Evolutionary conservation across 257 asterid genomes (phyloP).

Genomic region (Mitragyna speciosa): DNA sequence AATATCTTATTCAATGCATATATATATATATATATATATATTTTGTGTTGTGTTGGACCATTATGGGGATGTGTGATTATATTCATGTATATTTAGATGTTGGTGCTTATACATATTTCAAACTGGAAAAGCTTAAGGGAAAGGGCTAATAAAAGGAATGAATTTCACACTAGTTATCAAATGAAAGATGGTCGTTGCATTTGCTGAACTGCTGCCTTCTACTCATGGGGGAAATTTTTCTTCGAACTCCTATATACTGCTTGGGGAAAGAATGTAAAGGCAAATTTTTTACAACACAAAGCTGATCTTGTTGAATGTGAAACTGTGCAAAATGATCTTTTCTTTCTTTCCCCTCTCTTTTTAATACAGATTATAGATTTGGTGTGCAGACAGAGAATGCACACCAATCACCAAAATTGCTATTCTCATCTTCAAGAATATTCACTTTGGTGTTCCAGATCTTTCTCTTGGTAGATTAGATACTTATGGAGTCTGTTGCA

Average conservation of each 20-base stretch:
- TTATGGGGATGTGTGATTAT: neutral
- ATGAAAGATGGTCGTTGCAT: neutral
- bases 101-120: neutral
- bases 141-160: neutral
- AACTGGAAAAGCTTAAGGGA: neutral
- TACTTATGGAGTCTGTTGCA: neutral
- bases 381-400: neutral
- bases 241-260: neutral
- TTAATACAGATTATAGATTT: neutral
- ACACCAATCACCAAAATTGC: neutral
- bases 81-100: neutral
- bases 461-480: neutral
- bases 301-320: neutral
- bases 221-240: neutral
- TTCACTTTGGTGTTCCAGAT: neutral
- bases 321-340: neutral
- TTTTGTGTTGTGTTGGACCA: neutral
- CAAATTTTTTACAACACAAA: neutral
- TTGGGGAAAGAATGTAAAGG: neutral
- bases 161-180: neutral
- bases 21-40: too few relatives aligned
- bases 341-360: neutral
- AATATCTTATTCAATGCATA: too few relatives aligned
- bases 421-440: neutral
- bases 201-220: neutral